Base-by-base conservation (phyloP, 352 stramenopile species). In the Globisporangium parvum region DNA sequence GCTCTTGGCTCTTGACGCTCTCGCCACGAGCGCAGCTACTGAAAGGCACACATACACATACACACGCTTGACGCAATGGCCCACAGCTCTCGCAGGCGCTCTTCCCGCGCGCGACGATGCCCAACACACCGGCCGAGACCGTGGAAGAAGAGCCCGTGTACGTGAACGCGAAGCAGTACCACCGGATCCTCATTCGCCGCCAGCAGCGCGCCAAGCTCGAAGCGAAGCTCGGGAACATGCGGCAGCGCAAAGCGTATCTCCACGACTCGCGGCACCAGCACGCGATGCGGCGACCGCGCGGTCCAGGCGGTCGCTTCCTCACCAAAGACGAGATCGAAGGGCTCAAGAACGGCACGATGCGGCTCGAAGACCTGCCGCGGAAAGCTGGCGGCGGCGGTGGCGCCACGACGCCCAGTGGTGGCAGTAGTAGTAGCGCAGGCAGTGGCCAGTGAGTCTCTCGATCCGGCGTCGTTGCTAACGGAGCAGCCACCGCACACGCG, bases 141-240 rank as follows among this genome's bases (percentile, higher is more conserved):
- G 65, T 80, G 3, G 86, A 96, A 35, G 86, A 96, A 60, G 84
- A 94, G 50, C 86, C 86, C 6, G 83, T 96, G 40, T 96, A 95
- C 60, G 87, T 96, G 40, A 96, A 96, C 59, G 87, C 85, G 50
- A 96, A 96, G 71, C 87, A 96, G 62, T 96, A 96, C 60, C 82
- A 94, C 62, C 80, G 87, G 20, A 96, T 96, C 59, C 87, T 96
- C 76, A 85, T 94, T 51, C 85, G 87, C 44, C 78, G 87, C 55
- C 80, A 96, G 55, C 83, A 93, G 62, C 75, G 85, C 33, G 81
- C 85, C 44, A 96, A 96, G 62, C 75, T 93, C 18, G 87, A 95
- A 57, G 79, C 82, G 28, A 93, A 95, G 63, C 68, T 94, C 17
- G 80, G 80, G 44, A 90, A 82, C 54, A 62, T 65, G 45, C 79